Conservation (phyloP, 129 eudicot species). For the Escallonia rubra region DNA sequence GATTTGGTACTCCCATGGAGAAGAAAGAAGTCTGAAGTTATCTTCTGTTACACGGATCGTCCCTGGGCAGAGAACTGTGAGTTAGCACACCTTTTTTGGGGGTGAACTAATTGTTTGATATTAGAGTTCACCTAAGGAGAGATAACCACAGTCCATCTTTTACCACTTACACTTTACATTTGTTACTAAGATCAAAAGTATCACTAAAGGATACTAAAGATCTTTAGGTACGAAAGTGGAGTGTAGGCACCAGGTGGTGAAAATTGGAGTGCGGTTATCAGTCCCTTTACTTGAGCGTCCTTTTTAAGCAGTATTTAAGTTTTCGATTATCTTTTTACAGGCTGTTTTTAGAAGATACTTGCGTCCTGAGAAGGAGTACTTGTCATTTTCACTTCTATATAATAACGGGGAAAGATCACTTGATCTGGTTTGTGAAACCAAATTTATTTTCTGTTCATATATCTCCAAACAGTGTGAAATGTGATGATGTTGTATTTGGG, state of each 20-base stretch:
- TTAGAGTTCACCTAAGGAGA: too few relatives aligned
- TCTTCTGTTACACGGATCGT: conserved; percentile 55
- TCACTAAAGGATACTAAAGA: too few relatives aligned
- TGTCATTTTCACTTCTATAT: conserved; percentile 73
- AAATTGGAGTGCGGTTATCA: too few relatives aligned
- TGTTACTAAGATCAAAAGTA: too few relatives aligned
- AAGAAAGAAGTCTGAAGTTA: conserved; percentile 62
- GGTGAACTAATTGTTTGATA: neutral
- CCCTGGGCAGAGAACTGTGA: conserved; percentile 89
- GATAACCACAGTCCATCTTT: too few relatives aligned
- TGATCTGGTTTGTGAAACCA: conserved; percentile 57
- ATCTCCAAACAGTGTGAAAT: conserved; percentile 6
- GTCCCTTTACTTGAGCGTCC: too few relatives aligned
- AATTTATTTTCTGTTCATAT: neutral
- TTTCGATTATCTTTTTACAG: conserved; percentile 29
- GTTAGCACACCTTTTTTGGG: conserved; percentile 31
- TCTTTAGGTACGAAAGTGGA: too few relatives aligned
- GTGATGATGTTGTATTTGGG: conserved; percentile 1
- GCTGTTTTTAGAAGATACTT: conserved; percentile 64
- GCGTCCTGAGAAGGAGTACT: conserved; percentile 84
- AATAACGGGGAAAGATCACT: conserved; percentile 76
- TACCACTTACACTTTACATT: too few relatives aligned
- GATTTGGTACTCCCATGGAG: conserved; percentile 62
- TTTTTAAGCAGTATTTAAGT: too few relatives aligned
- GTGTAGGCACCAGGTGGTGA: too few relatives aligned